phyloP scores from a whole-genome alignment of 768 basidiomycete species.

The Boletus reticuloceps region DNA sequence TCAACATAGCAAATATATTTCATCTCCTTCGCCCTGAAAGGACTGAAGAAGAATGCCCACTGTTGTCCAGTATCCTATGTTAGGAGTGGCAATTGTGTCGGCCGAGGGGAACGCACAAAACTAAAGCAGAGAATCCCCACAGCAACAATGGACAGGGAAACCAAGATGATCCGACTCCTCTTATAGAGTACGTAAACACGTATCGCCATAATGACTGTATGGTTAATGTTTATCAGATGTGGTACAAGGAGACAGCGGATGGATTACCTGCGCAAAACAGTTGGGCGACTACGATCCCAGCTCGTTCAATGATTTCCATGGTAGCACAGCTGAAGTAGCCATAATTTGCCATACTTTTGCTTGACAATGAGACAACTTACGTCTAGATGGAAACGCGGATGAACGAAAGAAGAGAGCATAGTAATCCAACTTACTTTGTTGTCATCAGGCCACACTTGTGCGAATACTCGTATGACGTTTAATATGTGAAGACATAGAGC shows the following conservation, averaged over 20 bases:
- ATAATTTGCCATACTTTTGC: not conserved
- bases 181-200: slow-evolving; percentile 21
- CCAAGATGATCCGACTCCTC: slow-evolving; percentile 5
- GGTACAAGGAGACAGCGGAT: not conserved
- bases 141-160: not conserved
- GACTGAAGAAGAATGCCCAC: slow-evolving; percentile 11
- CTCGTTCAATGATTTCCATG: not conserved
- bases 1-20: not conserved
- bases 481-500: slow-evolving; percentile 38
- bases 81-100: not conserved
- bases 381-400: not conserved
- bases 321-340: not conserved
- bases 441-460: slow-evolving; percentile 2
- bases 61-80: not conserved
- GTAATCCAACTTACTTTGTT: not conserved
- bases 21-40: not conserved
- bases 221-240: not conserved
- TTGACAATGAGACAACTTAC: slow-evolving; percentile 3
- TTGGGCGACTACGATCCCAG: slow-evolving; percentile 7
- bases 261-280: slow-evolving; percentile 5
- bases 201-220: slow-evolving; percentile 16
- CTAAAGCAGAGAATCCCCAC: not conserved
- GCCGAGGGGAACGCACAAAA: slow-evolving; percentile 2
- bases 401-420: not conserved
- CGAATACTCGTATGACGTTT: slow-evolving; percentile 35